These are phyloP conservation scores for Suillus paluster DNA, from an alignment of 768 basidiomycete genomes.

Conservation along the genomic window DNA sequence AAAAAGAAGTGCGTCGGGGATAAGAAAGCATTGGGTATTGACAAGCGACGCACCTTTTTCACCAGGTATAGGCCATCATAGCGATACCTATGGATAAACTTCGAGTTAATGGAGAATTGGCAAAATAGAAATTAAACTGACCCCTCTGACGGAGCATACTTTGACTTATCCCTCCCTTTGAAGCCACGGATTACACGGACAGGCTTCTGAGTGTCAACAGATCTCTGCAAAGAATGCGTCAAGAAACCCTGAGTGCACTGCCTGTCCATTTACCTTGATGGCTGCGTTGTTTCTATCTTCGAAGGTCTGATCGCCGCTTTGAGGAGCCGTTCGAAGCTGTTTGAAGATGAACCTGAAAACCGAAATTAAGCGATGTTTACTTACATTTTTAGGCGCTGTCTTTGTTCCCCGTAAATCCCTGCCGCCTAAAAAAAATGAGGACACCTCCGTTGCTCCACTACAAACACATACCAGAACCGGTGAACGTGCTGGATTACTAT, in stretches of 20 bases:
- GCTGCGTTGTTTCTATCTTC: constrained; percentile 74
- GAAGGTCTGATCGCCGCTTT: constrained; percentile 83
- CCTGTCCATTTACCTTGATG: constrained; percentile 50
- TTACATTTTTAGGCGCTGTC: constrained; percentile 79
- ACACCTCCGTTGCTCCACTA: not conserved
- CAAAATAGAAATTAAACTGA: constrained; percentile 29
- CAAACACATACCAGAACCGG: constrained; percentile 61
- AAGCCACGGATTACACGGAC: constrained; percentile 88
- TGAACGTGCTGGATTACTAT: constrained; percentile 63
- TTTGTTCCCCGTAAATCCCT: constrained; percentile 88
- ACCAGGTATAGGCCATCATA: constrained; percentile 90
- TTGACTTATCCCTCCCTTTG: constrained; percentile 61
- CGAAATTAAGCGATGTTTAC: constrained; percentile 15
- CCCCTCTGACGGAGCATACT: constrained; percentile 83
- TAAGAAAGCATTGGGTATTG: not conserved
- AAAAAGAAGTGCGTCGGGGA: not conserved
- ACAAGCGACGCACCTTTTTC: constrained; percentile 54
- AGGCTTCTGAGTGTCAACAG: constrained; percentile 80
- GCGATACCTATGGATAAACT: constrained; percentile 60
- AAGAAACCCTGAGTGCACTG: not conserved
- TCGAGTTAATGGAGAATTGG: not conserved
- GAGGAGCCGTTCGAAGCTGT: constrained; percentile 87
- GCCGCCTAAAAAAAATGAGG: constrained; percentile 55
- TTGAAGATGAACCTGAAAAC: not conserved
- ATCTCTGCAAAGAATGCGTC: constrained; percentile 49